Conservation (phyloP, 73 alveolate species). For the Uronychia binucleata region DNA sequence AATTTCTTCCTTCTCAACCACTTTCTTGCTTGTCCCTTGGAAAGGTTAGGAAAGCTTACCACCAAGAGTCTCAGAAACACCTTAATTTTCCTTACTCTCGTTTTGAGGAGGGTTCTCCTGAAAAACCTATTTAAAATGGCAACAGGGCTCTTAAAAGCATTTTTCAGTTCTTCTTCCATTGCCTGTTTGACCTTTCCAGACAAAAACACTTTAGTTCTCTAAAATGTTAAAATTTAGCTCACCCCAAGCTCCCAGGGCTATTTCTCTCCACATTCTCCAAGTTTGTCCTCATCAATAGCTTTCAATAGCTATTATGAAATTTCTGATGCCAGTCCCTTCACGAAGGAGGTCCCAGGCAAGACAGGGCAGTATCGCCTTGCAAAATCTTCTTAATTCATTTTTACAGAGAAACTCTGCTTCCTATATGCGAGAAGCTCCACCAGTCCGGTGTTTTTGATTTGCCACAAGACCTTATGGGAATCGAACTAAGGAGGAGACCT, state of each 20-base stretch:
- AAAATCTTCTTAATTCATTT: slow-evolving; percentile 85
- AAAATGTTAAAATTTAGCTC: too few species aligned
- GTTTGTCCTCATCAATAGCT: neutral
- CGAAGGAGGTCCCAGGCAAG: slow-evolving; percentile 1
- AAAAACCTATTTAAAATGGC: slow-evolving; percentile 23
- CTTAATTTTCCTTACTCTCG: neutral
- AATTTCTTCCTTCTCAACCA: neutral
- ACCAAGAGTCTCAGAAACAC: neutral
- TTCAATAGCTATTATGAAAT: slow-evolving; percentile 13
- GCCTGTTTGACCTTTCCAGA: slow-evolving; percentile 58
- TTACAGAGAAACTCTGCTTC: slow-evolving; percentile 76
- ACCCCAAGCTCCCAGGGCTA: slow-evolving; percentile 69
- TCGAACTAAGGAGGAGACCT: slow-evolving; percentile 83
- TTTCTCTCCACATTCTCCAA: slow-evolving; percentile 17
- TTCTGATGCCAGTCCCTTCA: neutral
- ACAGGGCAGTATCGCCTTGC: slow-evolving; percentile 67
- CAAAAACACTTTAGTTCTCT: slow-evolving; percentile 72
- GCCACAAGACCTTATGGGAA: slow-evolving; percentile 79
- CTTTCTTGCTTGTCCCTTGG: slow-evolving; percentile 6
- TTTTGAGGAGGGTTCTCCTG: neutral
- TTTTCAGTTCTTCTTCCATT: slow-evolving; percentile 22
- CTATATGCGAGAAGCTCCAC: slow-evolving; percentile 95
- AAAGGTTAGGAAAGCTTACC: too few species aligned
- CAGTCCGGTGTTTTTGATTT: slow-evolving; percentile 93
- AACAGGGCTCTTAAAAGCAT: slow-evolving; percentile 19